These are phyloP conservation scores for Debaryomyces sp. DNA, from an alignment of 1,139 yeast species.

Conservation along the genomic window DNA sequence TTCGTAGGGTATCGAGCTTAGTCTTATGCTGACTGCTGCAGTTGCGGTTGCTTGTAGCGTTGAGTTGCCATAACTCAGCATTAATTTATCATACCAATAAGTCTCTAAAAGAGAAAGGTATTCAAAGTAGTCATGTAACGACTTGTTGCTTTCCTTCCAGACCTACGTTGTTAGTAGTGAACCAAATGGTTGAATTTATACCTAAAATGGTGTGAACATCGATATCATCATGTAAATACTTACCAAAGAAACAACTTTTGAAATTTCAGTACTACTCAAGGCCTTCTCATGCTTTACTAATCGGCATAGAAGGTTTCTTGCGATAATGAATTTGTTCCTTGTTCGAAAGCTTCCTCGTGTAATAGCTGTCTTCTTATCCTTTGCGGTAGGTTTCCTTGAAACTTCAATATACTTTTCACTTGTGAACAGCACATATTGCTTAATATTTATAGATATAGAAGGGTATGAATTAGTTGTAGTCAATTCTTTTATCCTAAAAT, in stretches of 20 bases:
- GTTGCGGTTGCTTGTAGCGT: constrained; percentile 1
- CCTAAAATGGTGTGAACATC: neutral
- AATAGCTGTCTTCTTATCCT: constrained; percentile 4
- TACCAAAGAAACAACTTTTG: constrained; percentile 23
- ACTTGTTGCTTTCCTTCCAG: constrained; percentile 20
- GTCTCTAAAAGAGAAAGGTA: constrained; percentile 27
- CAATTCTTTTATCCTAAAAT: constrained; percentile 7
- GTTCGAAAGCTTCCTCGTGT: constrained; percentile 17
- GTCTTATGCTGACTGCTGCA: neutral
- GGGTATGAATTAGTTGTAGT: constrained; percentile 7
- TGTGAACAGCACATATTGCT: constrained; percentile 4
- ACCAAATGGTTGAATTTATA: neutral
- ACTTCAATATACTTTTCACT: constrained; percentile 7
- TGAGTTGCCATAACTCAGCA: constrained; percentile 9
- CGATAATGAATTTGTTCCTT: constrained; percentile 25
- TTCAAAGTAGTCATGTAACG: constrained; percentile 21
- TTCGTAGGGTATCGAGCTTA: constrained; percentile 1
- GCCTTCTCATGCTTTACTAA: constrained; percentile 12
- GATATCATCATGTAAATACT: constrained; percentile 10
- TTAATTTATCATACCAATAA: constrained; percentile 13
- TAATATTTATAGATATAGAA: constrained; percentile 7
- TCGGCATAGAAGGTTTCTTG: constrained; percentile 20
- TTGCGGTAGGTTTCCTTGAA: neutral
- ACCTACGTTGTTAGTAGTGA: constrained; percentile 18
- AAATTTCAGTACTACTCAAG: constrained; percentile 15